phyloP scores from a whole-genome alignment of 1,139 yeast genomes.

The Candida sanyaensis region DNA sequence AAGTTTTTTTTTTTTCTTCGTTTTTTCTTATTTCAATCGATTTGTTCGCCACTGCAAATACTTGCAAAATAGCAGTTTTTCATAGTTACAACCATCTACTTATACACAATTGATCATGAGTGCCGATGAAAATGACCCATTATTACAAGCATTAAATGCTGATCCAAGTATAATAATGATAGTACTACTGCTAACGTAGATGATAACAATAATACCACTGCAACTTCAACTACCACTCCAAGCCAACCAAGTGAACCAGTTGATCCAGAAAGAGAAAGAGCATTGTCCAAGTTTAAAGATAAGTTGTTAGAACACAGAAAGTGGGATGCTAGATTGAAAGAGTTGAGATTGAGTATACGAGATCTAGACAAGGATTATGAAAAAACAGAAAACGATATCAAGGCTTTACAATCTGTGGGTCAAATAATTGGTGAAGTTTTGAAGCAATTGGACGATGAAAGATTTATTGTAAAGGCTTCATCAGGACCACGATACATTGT shows the following conservation, averaged over 20 bases:
- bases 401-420: conserved; percentile 96
- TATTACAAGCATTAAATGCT: conserved; percentile 65
- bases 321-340: conserved; percentile 91
- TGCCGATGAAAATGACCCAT: conserved; percentile 68
- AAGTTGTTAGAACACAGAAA: conserved; percentile 91
- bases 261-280: conserved; percentile 79
- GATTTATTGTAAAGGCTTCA: conserved; percentile 95
- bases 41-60: conserved; percentile 2
- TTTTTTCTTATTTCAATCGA: neutral
- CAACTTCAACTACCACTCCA: conserved; percentile 15
- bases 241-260: conserved; percentile 50
- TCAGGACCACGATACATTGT: conserved; percentile 98
- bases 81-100: neutral
- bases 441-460: conserved; percentile 92
- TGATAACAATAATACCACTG: neutral
- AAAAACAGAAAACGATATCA: conserved; percentile 94
- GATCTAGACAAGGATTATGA: conserved; percentile 83
- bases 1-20: too few relatives aligned
- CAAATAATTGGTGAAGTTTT: conserved; percentile 97
- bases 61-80: neutral
- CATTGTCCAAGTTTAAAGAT: conserved; percentile 77
- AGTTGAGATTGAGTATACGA: conserved; percentile 78
- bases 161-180: conserved; percentile 27
- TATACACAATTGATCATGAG: conserved; percentile 35
- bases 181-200: conserved; percentile 1